Evolutionary conservation across 371 early-diverging fungal species (phyloP).

Genomic region (Choanephora cucurbitarum): DNA sequence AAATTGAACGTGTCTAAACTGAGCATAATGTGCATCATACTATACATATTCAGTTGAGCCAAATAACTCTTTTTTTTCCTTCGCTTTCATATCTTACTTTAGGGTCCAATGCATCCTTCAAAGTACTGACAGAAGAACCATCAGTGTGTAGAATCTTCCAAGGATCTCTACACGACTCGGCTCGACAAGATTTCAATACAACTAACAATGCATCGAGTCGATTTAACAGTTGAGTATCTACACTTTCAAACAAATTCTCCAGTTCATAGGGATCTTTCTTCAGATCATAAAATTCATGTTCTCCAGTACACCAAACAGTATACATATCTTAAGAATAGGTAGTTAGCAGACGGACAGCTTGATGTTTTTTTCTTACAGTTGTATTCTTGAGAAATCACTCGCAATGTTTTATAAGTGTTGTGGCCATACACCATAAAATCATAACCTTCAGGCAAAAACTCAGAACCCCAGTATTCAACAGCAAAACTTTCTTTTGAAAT

Average conservation of each 20-base stretch:
- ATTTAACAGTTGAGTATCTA: slow-evolving; percentile 32
- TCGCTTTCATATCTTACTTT: too few species aligned
- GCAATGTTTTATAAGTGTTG: slow-evolving; percentile 64
- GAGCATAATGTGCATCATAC: slow-evolving; percentile 36
- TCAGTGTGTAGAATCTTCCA: slow-evolving; percentile 54
- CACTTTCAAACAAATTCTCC: slow-evolving; percentile 43
- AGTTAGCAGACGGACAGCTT: neutral
- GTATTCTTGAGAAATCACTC: slow-evolving; percentile 55
- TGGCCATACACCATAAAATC: slow-evolving; percentile 8
- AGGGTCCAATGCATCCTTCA: slow-evolving; percentile 37
- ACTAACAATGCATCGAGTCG: slow-evolving; percentile 62
- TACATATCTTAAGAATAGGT: slow-evolving; percentile 38
- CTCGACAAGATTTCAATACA: slow-evolving; percentile 59
- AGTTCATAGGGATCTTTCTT: slow-evolving; percentile 62
- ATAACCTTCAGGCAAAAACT: slow-evolving; percentile 35
- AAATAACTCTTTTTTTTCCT: slow-evolving; percentile 17
- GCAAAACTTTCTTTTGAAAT: slow-evolving; percentile 57
- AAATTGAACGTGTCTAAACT: slow-evolving; percentile 33
- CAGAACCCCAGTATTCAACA: slow-evolving; percentile 60
- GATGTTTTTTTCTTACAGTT: slow-evolving; percentile 33
- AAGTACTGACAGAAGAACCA: slow-evolving; percentile 27
- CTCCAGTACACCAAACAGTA: slow-evolving; percentile 66
- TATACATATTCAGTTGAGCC: slow-evolving; percentile 2
- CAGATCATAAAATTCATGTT: slow-evolving; percentile 62
- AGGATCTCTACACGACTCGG: slow-evolving; percentile 61